Evolutionary conservation across 2,329 filamentous ascomycete genomes (phyloP), one percentile per base, ranked within the genome.

Genomic region (Fusarium praegraminearum): DNA sequence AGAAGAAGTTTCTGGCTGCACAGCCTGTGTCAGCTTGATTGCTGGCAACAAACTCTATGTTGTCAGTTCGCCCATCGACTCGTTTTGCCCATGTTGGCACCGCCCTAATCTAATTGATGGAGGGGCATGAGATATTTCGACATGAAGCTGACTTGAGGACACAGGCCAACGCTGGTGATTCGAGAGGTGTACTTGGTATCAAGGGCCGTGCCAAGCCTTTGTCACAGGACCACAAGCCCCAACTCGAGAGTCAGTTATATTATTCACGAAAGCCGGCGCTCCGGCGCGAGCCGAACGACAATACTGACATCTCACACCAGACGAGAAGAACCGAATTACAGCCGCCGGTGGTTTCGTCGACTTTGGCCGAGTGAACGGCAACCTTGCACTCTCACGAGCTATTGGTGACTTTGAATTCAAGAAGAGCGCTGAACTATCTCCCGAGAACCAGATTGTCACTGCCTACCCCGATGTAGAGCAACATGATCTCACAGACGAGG

Each of bases 351-450:
- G 96, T 51, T 98, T 98, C 75, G 96, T 99, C 78, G 96, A 99
- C 81, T 99, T 98, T 79, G 96, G 96, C 70, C 93, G 96, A 78
- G 96, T 99, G 75, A 99, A 99, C 80, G 96, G 96, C 79, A 99
- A 99, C 81, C 89, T 99, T 46, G 96, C 96, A 47, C 86, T 99
- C 67, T 99, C 96, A 67, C 92, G 96, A 80, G 96, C 96, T 75
- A 98, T 99, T 80, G 96, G 96, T 75, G 96, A 99, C 81, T 99
- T 99, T 78, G 96, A 99, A 80, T 99, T 99, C 88, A 99, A 99
- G 88, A 98, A 98, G 87, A 97, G 94, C 80, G 93, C 95, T 74
- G 94, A 98, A 78, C 89, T 99, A 49, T 91, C 95, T 5, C 96
- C 96, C n/a, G 96, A 99, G 83, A 93, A 97, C 79, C 96, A 99